Evolutionary conservation across 2,329 filamentous ascomycete genomes (phyloP).

Genomic region (Penicillium rolfsii): DNA sequence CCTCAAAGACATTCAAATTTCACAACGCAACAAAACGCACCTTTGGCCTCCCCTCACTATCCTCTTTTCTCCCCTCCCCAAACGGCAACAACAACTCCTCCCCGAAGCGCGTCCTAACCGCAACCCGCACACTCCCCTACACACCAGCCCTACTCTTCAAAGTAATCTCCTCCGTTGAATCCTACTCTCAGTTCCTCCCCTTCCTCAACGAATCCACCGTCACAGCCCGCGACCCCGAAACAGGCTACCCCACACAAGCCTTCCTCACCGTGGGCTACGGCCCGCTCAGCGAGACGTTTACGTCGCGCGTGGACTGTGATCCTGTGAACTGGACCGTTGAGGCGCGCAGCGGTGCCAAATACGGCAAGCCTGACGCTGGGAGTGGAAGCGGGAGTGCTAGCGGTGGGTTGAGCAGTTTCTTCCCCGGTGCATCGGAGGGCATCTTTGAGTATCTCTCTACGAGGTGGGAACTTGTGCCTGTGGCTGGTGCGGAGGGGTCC

Average conservation of each 20-base stretch:
- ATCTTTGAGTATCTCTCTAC: conserved; percentile 52
- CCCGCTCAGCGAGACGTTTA: conserved; percentile 80
- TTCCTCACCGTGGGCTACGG: conserved; percentile 85
- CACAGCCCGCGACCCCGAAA: conserved; percentile 67
- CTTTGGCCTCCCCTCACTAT: conserved; percentile 36
- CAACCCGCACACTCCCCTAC: conserved; percentile 77
- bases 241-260: conserved; percentile 67
- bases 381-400: conserved; percentile 68
- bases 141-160: conserved; percentile 71
- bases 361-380: conserved; percentile 46
- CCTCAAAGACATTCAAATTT: not conserved
- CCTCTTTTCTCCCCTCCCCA: conserved; percentile 32
- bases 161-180: conserved; percentile 84
- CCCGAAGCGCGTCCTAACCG: conserved; percentile 69
- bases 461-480: conserved; percentile 48
- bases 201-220: conserved; percentile 81
- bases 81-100: conserved; percentile 34
- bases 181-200: conserved; percentile 85
- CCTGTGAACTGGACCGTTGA: conserved; percentile 70
- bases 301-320: conserved; percentile 76
- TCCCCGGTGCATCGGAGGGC: conserved; percentile 51
- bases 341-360: conserved; percentile 58
- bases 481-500: conserved; percentile 34
- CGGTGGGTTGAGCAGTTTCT: conserved; percentile 25
- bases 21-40: conserved; percentile 16